Base-by-base conservation (phyloP, 2,329 filamentous ascomycete genomes). In the Thielaviopsis musarum region DNA sequence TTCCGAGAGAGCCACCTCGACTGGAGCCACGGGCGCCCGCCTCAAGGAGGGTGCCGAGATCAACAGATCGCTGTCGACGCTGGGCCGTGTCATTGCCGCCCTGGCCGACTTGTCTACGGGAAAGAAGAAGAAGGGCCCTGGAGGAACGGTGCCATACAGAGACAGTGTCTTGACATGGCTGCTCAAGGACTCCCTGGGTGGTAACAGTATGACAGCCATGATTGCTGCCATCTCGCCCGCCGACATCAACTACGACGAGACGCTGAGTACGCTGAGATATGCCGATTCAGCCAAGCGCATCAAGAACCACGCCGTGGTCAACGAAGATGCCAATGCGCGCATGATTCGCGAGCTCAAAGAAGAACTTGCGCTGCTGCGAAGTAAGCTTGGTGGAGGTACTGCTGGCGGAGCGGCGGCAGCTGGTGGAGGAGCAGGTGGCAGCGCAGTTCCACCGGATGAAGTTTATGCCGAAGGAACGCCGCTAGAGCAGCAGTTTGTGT, bases 161-260 rank as follows among this genome's bases (percentile, higher is more conserved):
- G 94, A 98, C 75, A 95, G 89, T 68, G 83, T 98, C 56, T 74
- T 98, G 65, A 98, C 93, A 1, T 98, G 93, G 93, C 75, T 98
- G 52, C 73, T 98, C 64, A 98, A 98, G 69, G 94, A 98, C 70
- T 97, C 91, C 3, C 74, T 98, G 5, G 93, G 93, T 69, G 93
- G 93, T 67, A 98, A 98, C 77, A 97, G 91, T 70, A 91, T 97
- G 88, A 98, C 93, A 24, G 93, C 93, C 62, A 98, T 98, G 94
- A 98, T 98, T 77, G 94, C 93, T 56, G 91, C 91, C 57, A 96
- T 98, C 69, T 96, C 91, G 67, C 93, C 93, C 3, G 93, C 93
- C 59, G 93, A 98, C 72, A 97, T 97, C 75, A 98, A 98, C 72
- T 97, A 95, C 69, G 93, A 98, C 65, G 93, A 98, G 72, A 98